These are phyloP conservation scores for Venturia aucupariae DNA, from an alignment of 2,329 filamentous ascomycete genomes.

Conservation along the genomic window DNA sequence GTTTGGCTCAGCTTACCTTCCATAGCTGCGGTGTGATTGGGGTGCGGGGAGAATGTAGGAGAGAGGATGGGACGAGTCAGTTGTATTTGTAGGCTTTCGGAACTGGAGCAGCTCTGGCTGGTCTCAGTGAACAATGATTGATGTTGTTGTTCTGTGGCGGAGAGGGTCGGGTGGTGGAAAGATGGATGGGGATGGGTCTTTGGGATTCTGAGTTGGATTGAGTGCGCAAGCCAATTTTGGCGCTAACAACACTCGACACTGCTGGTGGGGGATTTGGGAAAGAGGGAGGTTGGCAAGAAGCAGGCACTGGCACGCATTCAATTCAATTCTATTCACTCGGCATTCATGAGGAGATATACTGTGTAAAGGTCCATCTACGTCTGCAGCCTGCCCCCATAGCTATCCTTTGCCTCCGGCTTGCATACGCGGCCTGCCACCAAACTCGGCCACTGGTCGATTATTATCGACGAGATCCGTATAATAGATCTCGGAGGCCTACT, in stretches of 20 bases:
- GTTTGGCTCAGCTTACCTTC: conserved; percentile 48
- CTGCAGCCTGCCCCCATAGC: not conserved
- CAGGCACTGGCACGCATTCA: not conserved
- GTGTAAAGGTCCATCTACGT: not conserved
- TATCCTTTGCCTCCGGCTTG: not conserved
- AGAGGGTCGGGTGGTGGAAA: not conserved
- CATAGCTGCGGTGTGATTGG: conserved; percentile 32
- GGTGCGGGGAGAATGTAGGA: conserved; percentile 15
- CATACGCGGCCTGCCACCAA: conserved; percentile 5
- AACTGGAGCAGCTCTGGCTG: conserved; percentile 7
- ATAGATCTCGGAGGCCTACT: too few relatives aligned
- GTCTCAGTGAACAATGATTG: not conserved
- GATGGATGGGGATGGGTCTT: not conserved
- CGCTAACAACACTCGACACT: not conserved
- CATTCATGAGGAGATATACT: not conserved
- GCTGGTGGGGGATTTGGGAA: not conserved
- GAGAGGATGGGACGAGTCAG: conserved; percentile 11
- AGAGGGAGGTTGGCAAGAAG: not conserved
- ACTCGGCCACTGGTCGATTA: not conserved
- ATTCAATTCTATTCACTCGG: not conserved
- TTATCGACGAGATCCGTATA: too few relatives aligned
- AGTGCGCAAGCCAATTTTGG: conserved; percentile 2
- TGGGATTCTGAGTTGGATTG: conserved; percentile 6
- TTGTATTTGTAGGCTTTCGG: not conserved
- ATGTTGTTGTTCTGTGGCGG: not conserved